A percentile compares a stretch with the other conserved stretches of the same genome.
phyloP scores from a whole-genome alignment of 306 rosid genomes.

The Malus orientalis region DNA sequence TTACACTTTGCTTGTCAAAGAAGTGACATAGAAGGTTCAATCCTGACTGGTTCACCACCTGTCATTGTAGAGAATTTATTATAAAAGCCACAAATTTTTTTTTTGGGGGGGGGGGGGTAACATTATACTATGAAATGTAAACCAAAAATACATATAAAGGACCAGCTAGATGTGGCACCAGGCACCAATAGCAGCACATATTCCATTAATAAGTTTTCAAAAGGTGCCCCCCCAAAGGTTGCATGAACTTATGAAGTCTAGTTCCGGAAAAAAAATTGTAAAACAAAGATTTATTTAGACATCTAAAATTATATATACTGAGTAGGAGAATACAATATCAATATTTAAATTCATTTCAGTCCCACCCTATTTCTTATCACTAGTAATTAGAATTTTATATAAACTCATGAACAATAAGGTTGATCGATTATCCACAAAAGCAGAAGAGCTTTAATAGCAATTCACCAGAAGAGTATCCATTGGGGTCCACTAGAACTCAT shows the following conservation, averaged over 20 bases:
- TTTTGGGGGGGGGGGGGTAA: too few relatives aligned
- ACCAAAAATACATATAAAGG: background rate
- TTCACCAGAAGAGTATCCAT: background rate
- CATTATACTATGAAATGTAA: background rate
- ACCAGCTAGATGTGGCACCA: background rate
- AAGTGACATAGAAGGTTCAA: constrained; percentile 59
- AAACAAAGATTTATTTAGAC: background rate
- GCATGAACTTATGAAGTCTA: background rate
- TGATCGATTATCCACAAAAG: background rate
- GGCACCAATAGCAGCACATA: background rate
- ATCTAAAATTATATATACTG: background rate
- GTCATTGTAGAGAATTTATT: constrained; percentile 18
- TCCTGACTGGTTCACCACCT: constrained; percentile 82
- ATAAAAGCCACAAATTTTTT: background rate
- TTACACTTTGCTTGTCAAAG: constrained; percentile 45
- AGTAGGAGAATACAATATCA: background rate
- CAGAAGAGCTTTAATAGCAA: background rate
- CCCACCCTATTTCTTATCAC: background rate
- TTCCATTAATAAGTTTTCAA: background rate
- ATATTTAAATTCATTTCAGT: background rate
- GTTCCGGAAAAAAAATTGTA: background rate
- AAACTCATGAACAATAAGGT: background rate
- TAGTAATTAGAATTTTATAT: background rate
- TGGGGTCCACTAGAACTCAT: background rate
- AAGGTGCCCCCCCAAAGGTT: background rate